Percentiles rank a stretch among this genome's conserved stretches.
phyloP scores from a whole-genome alignment of 2,329 filamentous ascomycete genomes.

The Verticillium klebahnii region DNA sequence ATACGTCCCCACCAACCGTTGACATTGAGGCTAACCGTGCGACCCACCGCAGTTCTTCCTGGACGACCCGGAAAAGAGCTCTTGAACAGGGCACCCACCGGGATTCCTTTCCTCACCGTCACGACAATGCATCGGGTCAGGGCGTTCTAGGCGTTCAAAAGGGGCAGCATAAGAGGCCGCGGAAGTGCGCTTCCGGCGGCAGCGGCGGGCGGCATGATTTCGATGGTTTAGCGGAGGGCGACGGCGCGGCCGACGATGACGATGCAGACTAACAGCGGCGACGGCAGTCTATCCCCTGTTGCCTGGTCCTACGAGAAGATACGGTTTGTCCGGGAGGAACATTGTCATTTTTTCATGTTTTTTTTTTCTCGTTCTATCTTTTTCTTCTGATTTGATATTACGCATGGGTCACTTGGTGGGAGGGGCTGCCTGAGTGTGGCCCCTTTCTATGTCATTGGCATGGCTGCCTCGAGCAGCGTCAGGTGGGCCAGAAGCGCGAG shows the following conservation, averaged over 20 bases:
- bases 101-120: conserved; percentile 24
- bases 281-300: conserved; percentile 65
- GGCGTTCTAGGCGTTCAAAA: conserved; percentile 52
- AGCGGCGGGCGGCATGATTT: conserved; percentile 17
- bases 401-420: not conserved
- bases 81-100: conserved; percentile 50
- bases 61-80: conserved; percentile 64
- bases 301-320: conserved; percentile 51
- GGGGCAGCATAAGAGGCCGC: conserved; percentile 22
- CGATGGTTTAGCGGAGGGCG: conserved; percentile 34
- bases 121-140: conserved; percentile 31
- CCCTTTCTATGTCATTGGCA: not conserved
- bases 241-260: conserved; percentile 60
- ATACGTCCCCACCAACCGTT: not conserved
- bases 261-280: conserved; percentile 48
- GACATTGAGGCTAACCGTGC: conserved; percentile 4
- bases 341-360: conserved; percentile 2
- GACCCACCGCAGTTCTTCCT: conserved; percentile 74
- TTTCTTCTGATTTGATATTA: not conserved
- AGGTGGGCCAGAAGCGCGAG: not conserved
- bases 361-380: conserved; percentile 4
- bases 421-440: not conserved
- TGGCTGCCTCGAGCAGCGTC: not conserved
- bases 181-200: conserved; percentile 22
- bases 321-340: conserved; percentile 3